Base-by-base conservation (phyloP, 2,329 filamentous ascomycete genomes). In the Colletotrichum simmondsii region DNA sequence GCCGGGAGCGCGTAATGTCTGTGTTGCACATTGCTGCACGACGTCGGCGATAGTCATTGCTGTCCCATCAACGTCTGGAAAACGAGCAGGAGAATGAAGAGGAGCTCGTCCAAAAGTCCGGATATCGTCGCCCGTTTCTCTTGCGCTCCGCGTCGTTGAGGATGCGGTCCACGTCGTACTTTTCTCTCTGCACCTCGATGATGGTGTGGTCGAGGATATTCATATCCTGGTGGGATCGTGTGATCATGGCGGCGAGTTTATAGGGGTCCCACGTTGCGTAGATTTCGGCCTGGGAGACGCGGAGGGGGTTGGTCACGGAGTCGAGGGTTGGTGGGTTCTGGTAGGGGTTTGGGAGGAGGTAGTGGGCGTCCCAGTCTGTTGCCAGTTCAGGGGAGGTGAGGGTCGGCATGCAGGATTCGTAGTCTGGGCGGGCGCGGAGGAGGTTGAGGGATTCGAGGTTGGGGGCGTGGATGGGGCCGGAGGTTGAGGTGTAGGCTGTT, bases 141-240 rank as follows among this genome's bases (percentile, higher is more conserved):
- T 87, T 22, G 98, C 85, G 2, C 98, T 92, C 2, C 94, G 90
- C 87, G 49, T 91, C 87, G 28, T 91, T 89, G 14, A 93, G 90
- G 0, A 90, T 30, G 5, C 68, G 30, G 5, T 70, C 87, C 1
- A 88, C 86, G 1, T 88, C 84, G 12, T 85, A 81, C 0, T 56
- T 49, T 4, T 22, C 35, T 2, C 59, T 42, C 46, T 84, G 80
- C 5, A 81, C 78, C 1, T 80, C 76, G 24, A 52, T 4, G n/a
- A 95, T 98, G 74, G 91, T 93, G 83, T 98, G 95, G 68, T 98
- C 91, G 77, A 97, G 89, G 68, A 98, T 87, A 79, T 92, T 93
- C 83, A 94, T 94, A 76, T 87, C 89, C 74, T 90, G 88, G 79
- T 87, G 90, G 71, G 83, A 85, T 53, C 81, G 82, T 22, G 70